Base-by-base conservation (phyloP, 2,329 filamentous ascomycete species). In the Colletotrichum karsti region DNA sequence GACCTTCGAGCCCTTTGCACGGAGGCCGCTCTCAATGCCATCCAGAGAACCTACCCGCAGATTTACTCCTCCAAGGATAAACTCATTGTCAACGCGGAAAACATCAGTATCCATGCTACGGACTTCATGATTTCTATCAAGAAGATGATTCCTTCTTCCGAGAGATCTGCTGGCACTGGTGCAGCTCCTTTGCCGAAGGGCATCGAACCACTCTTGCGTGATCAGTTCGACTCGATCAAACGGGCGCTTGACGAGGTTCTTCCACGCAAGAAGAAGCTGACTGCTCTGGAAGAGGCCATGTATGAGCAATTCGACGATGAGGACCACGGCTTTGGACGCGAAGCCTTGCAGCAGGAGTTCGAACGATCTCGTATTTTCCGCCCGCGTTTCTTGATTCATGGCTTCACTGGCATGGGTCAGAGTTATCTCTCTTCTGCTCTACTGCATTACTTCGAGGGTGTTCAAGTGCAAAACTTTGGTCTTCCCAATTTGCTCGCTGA, bases 61-160 rank as follows among this genome's bases (percentile, higher is more conserved):
- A 98, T 99, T 70, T 99, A 99, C 82, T 89, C 90, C 24, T 95
- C 95, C 0, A 91, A 93, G 71, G 91, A 97, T 77, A 98, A 98
- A 81, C 88, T 98, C 33, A 82, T 97, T 46, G 96, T 99, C 64
- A 91, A 98, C 73, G 91, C 95, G 0, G 88, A 88, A 69, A 93
- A 91, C 74, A 97, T 99, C 75, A 90, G 90, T 65, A 90, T 99
- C 39, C 91, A 93, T 46, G 94, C 96, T 5, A 96, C 96, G 63
- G 96, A 99, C 79, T 99, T 99, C 74, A 97, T 97, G 92, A 88
- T 98, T 13, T 97, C 95, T 0, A 91, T 98, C 76, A 97, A 97
- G 83, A 97, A 97, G 80, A 94, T 99, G 81, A 89, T 98, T 10
- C 96, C 96, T 7, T 98, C 96, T 1, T 98, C 96, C 0, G 94